Conservation (phyloP, 805 yeast species). For the Zygosaccharomyces kombuchaensis region DNA sequence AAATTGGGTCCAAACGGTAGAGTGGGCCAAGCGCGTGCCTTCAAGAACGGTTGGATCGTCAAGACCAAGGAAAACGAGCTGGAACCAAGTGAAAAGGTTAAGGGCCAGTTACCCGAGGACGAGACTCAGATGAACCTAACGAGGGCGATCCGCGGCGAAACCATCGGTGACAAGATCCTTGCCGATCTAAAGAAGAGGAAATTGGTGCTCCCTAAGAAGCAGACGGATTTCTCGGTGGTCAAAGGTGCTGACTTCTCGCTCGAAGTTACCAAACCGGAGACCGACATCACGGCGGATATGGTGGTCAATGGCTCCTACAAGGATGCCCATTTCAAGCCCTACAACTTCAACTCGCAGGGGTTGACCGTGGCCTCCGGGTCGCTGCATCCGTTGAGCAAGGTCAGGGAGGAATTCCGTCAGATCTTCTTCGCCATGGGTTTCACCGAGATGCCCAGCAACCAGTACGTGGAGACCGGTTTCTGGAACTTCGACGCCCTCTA, state of each 20-base stretch:
- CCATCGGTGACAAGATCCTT: slow-evolving; percentile 57
- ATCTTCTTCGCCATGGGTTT: slow-evolving; percentile 97
- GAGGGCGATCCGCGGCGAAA: slow-evolving; percentile 38
- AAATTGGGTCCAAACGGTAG: slow-evolving; percentile 80
- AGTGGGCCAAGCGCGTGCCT: slow-evolving; percentile 95
- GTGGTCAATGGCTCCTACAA: slow-evolving; percentile 78
- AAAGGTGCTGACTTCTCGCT: slow-evolving; percentile 85
- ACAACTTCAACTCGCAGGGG: slow-evolving; percentile 95
- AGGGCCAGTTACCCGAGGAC: slow-evolving; percentile 43
- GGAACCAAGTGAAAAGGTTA: slow-evolving; percentile 50
- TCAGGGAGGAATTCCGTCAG: slow-evolving; percentile 95
- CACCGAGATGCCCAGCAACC: slow-evolving; percentile 98
- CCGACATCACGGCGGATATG: slow-evolving; percentile 95
- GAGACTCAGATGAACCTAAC: slow-evolving; percentile 61
- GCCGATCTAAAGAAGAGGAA: slow-evolving; percentile 92
- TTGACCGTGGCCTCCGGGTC: slow-evolving; percentile 84
- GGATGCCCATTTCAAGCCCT: slow-evolving; percentile 81
- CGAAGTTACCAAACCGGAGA: slow-evolving; percentile 75
- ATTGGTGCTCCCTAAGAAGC: slow-evolving; percentile 65
- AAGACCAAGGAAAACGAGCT: slow-evolving; percentile 77
- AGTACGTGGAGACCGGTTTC: slow-evolving; percentile 96
- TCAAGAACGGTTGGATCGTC: slow-evolving; percentile 93
- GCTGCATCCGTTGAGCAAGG: slow-evolving; percentile 92
- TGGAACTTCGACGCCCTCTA: slow-evolving; percentile 97
- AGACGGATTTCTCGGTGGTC: slow-evolving; percentile 64